These are phyloP conservation scores for Backusella westeae DNA, from an alignment of 192 early-diverging fungal genomes.

Conservation along the genomic window DNA sequence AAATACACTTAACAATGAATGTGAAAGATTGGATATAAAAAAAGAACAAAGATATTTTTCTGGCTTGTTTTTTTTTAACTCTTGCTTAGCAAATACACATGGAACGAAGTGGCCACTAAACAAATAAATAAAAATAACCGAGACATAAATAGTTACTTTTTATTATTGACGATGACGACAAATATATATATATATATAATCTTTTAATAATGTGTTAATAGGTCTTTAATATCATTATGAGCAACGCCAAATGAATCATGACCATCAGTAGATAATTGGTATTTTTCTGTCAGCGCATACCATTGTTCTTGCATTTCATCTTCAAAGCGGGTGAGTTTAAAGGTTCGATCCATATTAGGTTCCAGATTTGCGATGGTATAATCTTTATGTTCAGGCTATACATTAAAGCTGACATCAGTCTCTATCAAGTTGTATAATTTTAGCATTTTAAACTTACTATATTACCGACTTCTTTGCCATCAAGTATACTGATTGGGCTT, in stretches of 20 bases:
- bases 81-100: too few relatives aligned
- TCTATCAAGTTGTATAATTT: neutral
- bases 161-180: neutral
- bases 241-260: neutral
- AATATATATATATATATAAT: neutral
- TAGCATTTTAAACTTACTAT: neutral
- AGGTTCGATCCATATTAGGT: neutral
- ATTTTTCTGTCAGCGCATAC: neutral
- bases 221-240: neutral
- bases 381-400: neutral
- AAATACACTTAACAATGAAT: too few relatives aligned
- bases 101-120: too few relatives aligned
- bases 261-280: neutral
- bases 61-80: too few relatives aligned
- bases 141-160: neutral
- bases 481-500: neutral
- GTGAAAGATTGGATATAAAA: too few relatives aligned
- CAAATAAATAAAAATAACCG: neutral
- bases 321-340: neutral
- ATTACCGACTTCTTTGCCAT: neutral
- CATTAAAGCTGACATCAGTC: neutral
- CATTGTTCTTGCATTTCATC: constrained; percentile 10
- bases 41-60: too few relatives aligned
- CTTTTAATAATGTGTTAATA: neutral
- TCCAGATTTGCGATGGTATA: neutral